Evolutionary conservation across 2,329 filamentous ascomycete species (phyloP), one percentile per base, ranked within the genome.

Genomic region (Beauveria medogensis): DNA sequence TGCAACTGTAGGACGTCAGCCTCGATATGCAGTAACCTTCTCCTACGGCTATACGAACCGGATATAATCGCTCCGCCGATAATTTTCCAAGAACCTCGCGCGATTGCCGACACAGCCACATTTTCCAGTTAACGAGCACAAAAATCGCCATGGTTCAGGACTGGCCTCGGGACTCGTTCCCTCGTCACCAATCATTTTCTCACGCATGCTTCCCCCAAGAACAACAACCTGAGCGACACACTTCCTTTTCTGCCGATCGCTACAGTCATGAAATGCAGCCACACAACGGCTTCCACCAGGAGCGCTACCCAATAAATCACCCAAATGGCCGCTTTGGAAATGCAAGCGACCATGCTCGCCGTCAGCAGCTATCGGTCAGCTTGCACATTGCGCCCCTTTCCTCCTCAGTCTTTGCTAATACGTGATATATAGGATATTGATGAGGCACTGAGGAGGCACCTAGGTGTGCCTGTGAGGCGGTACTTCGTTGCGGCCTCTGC

Each of bases 401-500:
- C 18, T n/a, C 12, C 52, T 16, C 22, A 16, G 48, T 5, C 18
- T 26, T 46, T 26, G 16, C 22, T 44, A 48, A 30, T 22, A 6
- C 10, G 26, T 44, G 28, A 18, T 47, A n/a, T 40, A 26, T 62
- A 82, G 79, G 72, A 79, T 66, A 81, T 85, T 40, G 77, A 78
- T 40, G 75, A 78, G 63, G 81, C 79, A 28, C 70, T 85, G 12
- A 74, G 78, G 18, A 77, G 81, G 54, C 74, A 80, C 46, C 84
- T 81, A 64, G 75, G 77, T 43, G 81, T 85, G 10, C 75, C 78
- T 2, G 77, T 77, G 12, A 75, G 77, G 56, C 73, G 73, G 63
- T 85, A 80, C 67, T 83, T 85, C 64, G 73, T 85, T 40, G 80
- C 78, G 12, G 77, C 76, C 2, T 71, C 82, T 46, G 72, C 75